These are phyloP conservation scores for Jasminum sambac DNA, from an alignment of 257 asterid genomes.

Conservation along the genomic window DNA sequence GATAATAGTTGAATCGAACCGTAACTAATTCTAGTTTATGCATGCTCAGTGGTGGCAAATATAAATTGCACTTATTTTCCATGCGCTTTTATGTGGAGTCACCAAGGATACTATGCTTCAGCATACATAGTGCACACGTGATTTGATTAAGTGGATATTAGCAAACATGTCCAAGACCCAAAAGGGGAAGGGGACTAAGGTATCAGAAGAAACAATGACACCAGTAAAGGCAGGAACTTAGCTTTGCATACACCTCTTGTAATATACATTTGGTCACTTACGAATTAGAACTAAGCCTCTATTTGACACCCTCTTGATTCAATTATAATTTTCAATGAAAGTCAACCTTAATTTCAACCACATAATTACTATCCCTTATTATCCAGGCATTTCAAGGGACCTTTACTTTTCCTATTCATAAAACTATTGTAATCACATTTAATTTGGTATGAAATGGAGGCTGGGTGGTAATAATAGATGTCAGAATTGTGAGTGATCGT, in stretches of 20 bases:
- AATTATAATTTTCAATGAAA: too few relatives aligned
- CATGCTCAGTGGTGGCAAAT: constrained; percentile 15
- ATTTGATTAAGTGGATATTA: not conserved
- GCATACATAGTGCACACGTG: constrained; percentile 10
- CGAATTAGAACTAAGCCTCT: not conserved
- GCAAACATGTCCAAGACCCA: constrained; percentile 1
- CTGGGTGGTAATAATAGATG: not conserved
- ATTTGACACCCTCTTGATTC: too few relatives aligned
- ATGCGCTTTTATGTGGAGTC: constrained; percentile 16
- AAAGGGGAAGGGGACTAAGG: not conserved
- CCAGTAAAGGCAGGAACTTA: constrained; percentile 13
- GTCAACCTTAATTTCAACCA: too few relatives aligned
- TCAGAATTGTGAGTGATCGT: not conserved
- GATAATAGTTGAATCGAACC: constrained; percentile 24
- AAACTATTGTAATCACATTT: too few relatives aligned
- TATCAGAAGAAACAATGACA: not conserved
- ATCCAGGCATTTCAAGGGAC: too few relatives aligned
- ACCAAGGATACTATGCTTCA: constrained; percentile 7
- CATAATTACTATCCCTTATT: too few relatives aligned
- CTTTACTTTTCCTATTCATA: too few relatives aligned
- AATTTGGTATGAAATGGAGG: too few relatives aligned
- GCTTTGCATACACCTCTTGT: not conserved
- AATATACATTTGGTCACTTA: not conserved
- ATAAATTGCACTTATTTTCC: constrained; percentile 8
- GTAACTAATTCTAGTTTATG: constrained; percentile 3